Evolutionary conservation across 192 early-diverging fungal genomes (phyloP).

Genomic region (Coemansia sp.): DNA sequence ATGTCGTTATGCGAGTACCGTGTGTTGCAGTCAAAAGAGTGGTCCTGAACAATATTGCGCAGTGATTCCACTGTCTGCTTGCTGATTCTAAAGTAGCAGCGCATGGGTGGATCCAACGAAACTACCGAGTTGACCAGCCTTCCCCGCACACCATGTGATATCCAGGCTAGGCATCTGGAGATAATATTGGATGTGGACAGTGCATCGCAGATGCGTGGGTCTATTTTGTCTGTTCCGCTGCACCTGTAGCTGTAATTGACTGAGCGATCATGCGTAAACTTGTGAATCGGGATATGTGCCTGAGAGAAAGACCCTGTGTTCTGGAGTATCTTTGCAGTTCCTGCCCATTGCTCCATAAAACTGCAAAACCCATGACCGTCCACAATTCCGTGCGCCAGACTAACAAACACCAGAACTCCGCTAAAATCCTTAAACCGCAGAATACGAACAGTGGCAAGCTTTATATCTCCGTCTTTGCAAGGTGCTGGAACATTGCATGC

Average conservation of each 20-base stretch:
- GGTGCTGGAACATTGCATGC: background rate
- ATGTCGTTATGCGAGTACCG: conserved; percentile 29
- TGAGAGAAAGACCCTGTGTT: background rate
- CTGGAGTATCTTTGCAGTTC: conserved; percentile 2
- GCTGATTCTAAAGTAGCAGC: conserved; percentile 7
- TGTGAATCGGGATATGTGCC: background rate
- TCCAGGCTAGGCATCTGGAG: conserved; percentile 10
- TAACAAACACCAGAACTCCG: conserved; percentile 23
- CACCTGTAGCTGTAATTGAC: background rate
- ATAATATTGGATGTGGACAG: background rate
- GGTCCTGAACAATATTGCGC: background rate
- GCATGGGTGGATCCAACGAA: background rate
- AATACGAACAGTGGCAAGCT: conserved; percentile 10
- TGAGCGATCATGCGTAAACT: background rate
- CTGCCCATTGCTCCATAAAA: conserved; percentile 31
- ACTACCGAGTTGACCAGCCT: background rate
- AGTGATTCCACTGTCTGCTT: background rate
- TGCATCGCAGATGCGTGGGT: background rate
- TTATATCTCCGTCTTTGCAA: conserved; percentile 3
- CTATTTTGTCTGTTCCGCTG: background rate
- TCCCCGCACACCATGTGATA: conserved; percentile 15
- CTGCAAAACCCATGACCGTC: conserved; percentile 18
- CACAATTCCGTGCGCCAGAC: conserved; percentile 17
- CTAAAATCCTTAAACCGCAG: conserved; percentile 25
- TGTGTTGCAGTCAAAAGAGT: too few relatives aligned